Percentiles rank a stretch among this genome's conserved stretches.
These are phyloP conservation scores for Lepidium didymum DNA, from an alignment of 345 rosid genomes.

Conservation along the genomic window DNA sequence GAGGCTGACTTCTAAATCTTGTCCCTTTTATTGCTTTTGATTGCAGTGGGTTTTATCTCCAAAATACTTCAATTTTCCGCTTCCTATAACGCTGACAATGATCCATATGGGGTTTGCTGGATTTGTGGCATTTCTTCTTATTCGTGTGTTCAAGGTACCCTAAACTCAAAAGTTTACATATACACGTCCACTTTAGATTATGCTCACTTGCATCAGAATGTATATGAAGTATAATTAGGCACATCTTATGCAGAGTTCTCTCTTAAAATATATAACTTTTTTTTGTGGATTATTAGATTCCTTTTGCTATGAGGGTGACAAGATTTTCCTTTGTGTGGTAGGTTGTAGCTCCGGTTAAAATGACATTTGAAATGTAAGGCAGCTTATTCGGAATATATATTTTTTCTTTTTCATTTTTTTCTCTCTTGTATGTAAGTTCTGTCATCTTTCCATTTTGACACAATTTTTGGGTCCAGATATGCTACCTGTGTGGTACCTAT, in stretches of 20 bases:
- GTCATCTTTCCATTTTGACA: constrained; percentile 9
- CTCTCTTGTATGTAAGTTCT: background rate
- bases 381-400: background rate
- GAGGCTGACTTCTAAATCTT: background rate
- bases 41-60: constrained; percentile 98
- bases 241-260: background rate
- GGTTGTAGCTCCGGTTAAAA: constrained; percentile 94
- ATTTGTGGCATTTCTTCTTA: constrained; percentile 62
- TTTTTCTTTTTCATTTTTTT: background rate
- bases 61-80: constrained; percentile 80
- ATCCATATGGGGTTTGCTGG: constrained; percentile 94
- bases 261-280: background rate
- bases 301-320: constrained; percentile 1
- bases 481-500: constrained; percentile 90
- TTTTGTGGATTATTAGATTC: background rate
- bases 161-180: background rate
- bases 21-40: background rate
- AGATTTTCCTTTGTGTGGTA: constrained; percentile 29
- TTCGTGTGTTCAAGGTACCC: constrained; percentile 88
- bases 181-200: background rate
- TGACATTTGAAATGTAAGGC: constrained; percentile 91
- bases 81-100: constrained; percentile 91
- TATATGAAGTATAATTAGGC: background rate
- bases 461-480: constrained; percentile 44
- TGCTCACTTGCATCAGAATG: background rate